Evolutionary conservation across 2,329 filamentous ascomycete genomes (phyloP), one percentile per base, ranked within the genome.

Genomic region (Aspergillus tamarii): DNA sequence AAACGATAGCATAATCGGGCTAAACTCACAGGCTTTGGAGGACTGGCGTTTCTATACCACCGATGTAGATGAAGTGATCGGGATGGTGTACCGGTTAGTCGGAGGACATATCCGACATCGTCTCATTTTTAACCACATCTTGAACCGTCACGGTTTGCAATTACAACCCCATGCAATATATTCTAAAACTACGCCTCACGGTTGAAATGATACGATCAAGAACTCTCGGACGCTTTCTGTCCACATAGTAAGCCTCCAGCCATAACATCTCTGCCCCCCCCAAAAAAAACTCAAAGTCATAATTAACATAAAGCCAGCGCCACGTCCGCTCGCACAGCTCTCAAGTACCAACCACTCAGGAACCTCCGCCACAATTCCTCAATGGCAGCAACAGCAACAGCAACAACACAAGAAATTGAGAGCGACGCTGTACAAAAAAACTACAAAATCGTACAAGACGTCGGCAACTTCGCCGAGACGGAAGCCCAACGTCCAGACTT

Each of bases 401-500:
- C 48, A 23, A 16, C 5, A 32, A 11, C 28, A 32, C n/a, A 21
- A 52, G 28, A 19, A 32, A 54, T 9, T 10, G 16, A 16, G 26
- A 30, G 26, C 28, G 4, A 10, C 7, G 5, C 26, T 16, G 50
- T 19, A 21, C 26, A 54, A 16, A 64, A 48, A 21, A 65, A 45
- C 21, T 72, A 71, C 64, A 66, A 71, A 14, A 64, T 72, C 26
- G 56, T 72, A 12, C 66, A 67, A 62, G 64, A 69, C 16, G 23
- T 58, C 8, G 39, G 48, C 39, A 64, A 70, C 41, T 79, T 80
- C 55, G 63, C 56, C 8, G 71, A 75, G 61, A 71, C 71, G 1
- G 69, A 80, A 70, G 71, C 71, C 28, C 71, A 72, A 9, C 72
- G 78, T 12, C 76, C 74, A 21, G 72, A 77, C 36, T 80, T 77